Conservation (phyloP, 768 basidiomycete genomes). For the Rhizopogon sp. region DNA sequence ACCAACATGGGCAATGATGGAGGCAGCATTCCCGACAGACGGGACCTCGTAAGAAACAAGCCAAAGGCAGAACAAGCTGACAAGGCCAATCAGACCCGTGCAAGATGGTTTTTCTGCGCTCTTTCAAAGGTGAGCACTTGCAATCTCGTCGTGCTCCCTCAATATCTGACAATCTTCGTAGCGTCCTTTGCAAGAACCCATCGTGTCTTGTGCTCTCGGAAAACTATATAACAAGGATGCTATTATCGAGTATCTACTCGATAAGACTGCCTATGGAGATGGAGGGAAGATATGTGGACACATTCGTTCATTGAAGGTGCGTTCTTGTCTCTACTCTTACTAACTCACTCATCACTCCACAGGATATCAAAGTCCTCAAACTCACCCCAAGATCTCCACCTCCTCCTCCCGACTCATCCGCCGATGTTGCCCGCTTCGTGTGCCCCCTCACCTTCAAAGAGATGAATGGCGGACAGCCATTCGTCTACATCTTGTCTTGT, state of each 20-base stretch:
- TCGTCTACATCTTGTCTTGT: conserved; percentile 81
- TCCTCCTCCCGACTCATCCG: conserved; percentile 27
- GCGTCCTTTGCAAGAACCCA: conserved; percentile 81
- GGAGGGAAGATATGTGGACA: conserved; percentile 91
- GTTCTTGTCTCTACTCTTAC: conserved; percentile 15
- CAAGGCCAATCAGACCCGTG: conserved; percentile 83
- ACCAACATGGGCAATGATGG: conserved; percentile 80
- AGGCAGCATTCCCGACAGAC: conserved; percentile 80
- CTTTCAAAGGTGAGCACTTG: conserved; percentile 74
- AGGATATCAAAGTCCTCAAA: conserved; percentile 85
- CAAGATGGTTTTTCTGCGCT: conserved; percentile 90
- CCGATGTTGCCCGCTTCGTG: conserved; percentile 67
- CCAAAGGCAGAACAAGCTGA: conserved; percentile 86
- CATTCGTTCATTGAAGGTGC: conserved; percentile 83
- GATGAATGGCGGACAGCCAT: conserved; percentile 89
- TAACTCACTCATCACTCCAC: background rate
- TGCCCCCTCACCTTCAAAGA: conserved; percentile 92
- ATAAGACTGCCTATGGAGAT: conserved; percentile 81
- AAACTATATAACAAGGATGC: conserved; percentile 97
- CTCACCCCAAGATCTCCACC: conserved; percentile 72
- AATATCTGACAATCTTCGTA: conserved; percentile 24
- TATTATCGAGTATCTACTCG: conserved; percentile 84
- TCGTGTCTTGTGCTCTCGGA: conserved; percentile 89
- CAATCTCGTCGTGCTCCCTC: background rate
- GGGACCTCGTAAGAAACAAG: conserved; percentile 71